phyloP scores from a whole-genome alignment of 2,329 filamentous ascomycete genomes.

The Calonectria pseudoturangicola region DNA sequence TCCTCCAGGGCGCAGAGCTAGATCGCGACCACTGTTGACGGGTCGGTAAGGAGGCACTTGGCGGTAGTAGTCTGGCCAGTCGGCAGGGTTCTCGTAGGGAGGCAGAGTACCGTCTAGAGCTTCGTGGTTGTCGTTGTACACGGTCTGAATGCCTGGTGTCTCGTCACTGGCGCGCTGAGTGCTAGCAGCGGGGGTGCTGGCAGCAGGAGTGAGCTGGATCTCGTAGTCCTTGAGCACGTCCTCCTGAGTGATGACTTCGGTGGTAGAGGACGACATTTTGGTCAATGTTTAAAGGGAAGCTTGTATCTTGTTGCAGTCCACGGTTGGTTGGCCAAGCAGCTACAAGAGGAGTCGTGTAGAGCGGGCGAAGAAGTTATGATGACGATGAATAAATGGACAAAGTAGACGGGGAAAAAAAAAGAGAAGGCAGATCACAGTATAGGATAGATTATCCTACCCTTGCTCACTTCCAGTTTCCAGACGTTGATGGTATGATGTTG shows the following conservation, averaged over 20 bases:
- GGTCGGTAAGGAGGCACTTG: constrained; percentile 37
- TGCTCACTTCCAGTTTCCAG: background rate
- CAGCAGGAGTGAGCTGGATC: constrained; percentile 30
- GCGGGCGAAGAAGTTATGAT: background rate
- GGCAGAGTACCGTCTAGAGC: constrained; percentile 18
- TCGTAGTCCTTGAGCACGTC: constrained; percentile 38
- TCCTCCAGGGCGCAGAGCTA: constrained; percentile 26
- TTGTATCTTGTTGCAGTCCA: background rate
- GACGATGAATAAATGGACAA: background rate
- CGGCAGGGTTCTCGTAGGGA: constrained; percentile 28
- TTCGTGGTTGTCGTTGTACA: background rate
- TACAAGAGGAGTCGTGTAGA: background rate
- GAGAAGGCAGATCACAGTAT: background rate
- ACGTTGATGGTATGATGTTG: constrained; percentile 8
- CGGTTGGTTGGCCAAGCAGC: background rate
- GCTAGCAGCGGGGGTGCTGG: background rate
- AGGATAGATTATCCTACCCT: background rate
- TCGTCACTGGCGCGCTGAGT: background rate
- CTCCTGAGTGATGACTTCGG: constrained; percentile 27
- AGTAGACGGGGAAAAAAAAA: background rate
- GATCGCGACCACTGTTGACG: constrained; percentile 21
- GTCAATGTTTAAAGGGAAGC: background rate
- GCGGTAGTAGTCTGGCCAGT: constrained; percentile 38
- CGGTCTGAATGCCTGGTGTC: background rate
- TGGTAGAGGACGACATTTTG: constrained; percentile 34